A percentile compares a stretch with the other conserved stretches of the same genome.
Evolutionary conservation across 2,329 filamentous ascomycete genomes (phyloP).

Genomic region (Fusarium sambucinum): DNA sequence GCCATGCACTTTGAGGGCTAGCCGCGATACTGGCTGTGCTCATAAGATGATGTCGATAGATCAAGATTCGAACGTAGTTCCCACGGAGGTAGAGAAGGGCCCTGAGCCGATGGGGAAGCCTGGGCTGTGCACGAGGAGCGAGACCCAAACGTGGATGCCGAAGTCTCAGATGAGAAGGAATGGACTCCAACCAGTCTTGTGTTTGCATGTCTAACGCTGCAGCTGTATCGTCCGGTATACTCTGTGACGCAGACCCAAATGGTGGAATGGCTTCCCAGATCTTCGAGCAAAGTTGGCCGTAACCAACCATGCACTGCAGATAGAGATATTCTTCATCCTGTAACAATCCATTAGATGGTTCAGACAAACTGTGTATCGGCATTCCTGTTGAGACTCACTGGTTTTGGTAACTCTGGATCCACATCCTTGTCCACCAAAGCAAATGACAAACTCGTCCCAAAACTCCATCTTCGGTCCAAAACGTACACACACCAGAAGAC

Average conservation of each 20-base stretch:
- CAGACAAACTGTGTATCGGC: neutral
- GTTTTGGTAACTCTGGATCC: conserved; percentile 61
- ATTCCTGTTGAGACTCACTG: conserved; percentile 45
- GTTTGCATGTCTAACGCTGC: conserved; percentile 57
- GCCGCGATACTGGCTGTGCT: conserved; percentile 52
- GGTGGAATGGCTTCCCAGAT: conserved; percentile 60
- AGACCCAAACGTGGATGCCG: conserved; percentile 55
- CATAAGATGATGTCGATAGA: conserved; percentile 59
- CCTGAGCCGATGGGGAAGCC: conserved; percentile 56
- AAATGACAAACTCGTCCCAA: conserved; percentile 64
- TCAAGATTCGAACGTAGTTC: conserved; percentile 59
- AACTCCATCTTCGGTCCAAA: conserved; percentile 64
- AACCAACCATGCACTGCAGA: conserved; percentile 61
- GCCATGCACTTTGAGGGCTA: conserved; percentile 51
- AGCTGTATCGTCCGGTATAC: conserved; percentile 55
- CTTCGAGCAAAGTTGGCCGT: conserved; percentile 60
- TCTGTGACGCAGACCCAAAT: conserved; percentile 52
- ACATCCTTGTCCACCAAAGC: conserved; percentile 62
- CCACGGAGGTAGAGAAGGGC: conserved; percentile 59
- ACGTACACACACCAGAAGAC: conserved; percentile 66
- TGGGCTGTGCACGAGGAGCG: conserved; percentile 49
- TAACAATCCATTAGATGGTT: neutral
- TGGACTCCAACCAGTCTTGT: conserved; percentile 60
- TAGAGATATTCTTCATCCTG: conserved; percentile 55
- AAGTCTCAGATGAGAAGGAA: conserved; percentile 56